Conservation (phyloP, 768 basidiomycete species). For the Ephemerocybe angulata region DNA sequence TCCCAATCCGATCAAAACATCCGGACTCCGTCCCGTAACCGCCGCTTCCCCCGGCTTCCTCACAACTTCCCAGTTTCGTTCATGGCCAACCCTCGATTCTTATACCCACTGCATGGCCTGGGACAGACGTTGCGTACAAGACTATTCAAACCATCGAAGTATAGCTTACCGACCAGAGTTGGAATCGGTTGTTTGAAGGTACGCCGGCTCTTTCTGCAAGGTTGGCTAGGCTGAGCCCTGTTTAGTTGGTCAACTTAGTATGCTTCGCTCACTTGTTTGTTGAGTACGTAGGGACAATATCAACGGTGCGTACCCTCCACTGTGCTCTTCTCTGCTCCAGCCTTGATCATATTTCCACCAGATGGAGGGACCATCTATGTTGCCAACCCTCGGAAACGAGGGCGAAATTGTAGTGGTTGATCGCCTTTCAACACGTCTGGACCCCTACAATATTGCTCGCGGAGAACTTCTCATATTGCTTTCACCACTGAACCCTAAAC, state of each 20-base stretch:
- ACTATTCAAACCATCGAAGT: background rate
- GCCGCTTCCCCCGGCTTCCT: too few relatives aligned
- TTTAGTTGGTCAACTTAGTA: slow-evolving; percentile 49
- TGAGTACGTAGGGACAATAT: slow-evolving; percentile 46
- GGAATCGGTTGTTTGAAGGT: background rate
- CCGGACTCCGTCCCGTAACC: background rate
- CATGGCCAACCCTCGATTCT: slow-evolving; percentile 1
- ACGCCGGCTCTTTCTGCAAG: background rate
- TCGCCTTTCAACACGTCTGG: slow-evolving; percentile 49
- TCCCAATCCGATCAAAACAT: background rate
- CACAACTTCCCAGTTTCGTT: too few relatives aligned
- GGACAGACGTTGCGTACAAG: background rate
- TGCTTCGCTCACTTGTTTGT: slow-evolving; percentile 62
- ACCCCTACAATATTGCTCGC: slow-evolving; percentile 49
- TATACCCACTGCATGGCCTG: background rate
- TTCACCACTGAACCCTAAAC: slow-evolving; percentile 65
- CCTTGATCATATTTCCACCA: slow-evolving; percentile 23
- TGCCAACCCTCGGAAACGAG: slow-evolving; percentile 60
- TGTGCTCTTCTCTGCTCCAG: background rate
- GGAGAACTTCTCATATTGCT: slow-evolving; percentile 75
- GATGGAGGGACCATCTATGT: slow-evolving; percentile 78
- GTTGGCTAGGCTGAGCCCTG: background rate
- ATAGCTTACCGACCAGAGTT: background rate
- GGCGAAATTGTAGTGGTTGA: slow-evolving; percentile 68
- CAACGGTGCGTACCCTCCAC: slow-evolving; percentile 7